Evolutionary conservation across 306 rosid species (phyloP), one percentile per base, ranked within the genome.

Genomic region (Boehmeria nivea): DNA sequence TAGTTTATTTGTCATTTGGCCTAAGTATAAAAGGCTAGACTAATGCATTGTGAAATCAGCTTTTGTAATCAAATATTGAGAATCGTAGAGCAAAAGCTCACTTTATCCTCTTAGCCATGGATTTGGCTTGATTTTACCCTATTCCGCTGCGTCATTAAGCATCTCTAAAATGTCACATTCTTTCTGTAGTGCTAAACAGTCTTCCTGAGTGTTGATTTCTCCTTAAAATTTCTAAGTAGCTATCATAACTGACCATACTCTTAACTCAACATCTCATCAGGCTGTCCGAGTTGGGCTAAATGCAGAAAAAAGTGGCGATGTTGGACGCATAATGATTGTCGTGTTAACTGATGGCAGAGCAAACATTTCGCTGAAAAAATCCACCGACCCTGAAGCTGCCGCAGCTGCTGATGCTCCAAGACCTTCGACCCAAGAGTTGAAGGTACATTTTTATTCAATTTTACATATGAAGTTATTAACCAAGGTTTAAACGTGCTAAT

Each of bases 291-390:
- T 90, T 66, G 98, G 98, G 51, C 44, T 90, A 80, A 87, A 90
- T 74, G 95, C 95, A n/a, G 98, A 87, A 75, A 90, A 84, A 80
- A 90, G 98, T 66, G 98, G 94, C 31, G 95, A 87, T 65, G 95
- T 90, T 57, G 95, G 98, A 47, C 89, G 96, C 21, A 53, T 90
- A 70, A 87, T 90, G 98, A 82, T 90, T 74, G 98, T 90, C 60
- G 98, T 94, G 47, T 80, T 90, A 42, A 90, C 95, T 3, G 95
- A 90, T 69, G 98, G 98, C 42, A 77, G 98, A 76, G 98, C 98
- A 71, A 90, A 90, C 62, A 90, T 90, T 78, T 82, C 98, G 21
- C 77, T 90, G 36, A 84, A 90, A 78, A 80, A 84, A 70, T 90
- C 98, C 59, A 87, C 61, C 59, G 89, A 90, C 70, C 98, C 95